Percentiles rank a stretch among this genome's conserved stretches.
phyloP scores from a whole-genome alignment of 768 basidiomycete species.

The Lentinula edodes region DNA sequence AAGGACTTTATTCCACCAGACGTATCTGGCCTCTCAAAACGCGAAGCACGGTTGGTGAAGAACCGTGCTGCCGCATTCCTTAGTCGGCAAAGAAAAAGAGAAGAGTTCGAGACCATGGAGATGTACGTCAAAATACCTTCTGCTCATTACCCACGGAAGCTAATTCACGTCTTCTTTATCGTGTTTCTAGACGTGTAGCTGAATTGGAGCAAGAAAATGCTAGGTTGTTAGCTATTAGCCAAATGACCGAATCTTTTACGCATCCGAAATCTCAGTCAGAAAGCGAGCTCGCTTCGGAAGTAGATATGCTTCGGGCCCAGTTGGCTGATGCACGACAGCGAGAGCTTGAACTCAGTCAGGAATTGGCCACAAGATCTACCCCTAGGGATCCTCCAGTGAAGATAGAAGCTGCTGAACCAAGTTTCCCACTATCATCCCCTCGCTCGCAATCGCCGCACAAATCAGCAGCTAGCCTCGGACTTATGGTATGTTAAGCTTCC shows the following conservation, averaged over 20 bases:
- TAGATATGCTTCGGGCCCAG: constrained; percentile 63
- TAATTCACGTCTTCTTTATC: constrained; percentile 10
- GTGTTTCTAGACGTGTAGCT: constrained; percentile 60
- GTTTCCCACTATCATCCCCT: constrained; percentile 37
- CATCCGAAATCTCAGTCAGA: constrained; percentile 20
- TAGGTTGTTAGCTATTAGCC: constrained; percentile 57
- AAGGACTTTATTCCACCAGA: constrained; percentile 89
- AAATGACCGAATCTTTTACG: constrained; percentile 27
- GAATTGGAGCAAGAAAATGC: constrained; percentile 84
- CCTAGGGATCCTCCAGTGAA: constrained; percentile 38
- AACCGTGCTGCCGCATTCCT: constrained; percentile 91
- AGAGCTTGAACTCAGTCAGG: constrained; percentile 58
- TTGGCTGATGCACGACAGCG: constrained; percentile 61
- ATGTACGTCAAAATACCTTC: constrained; percentile 48
- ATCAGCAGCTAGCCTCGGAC: constrained; percentile 60
- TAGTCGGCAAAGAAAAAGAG: constrained; percentile 84
- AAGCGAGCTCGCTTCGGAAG: constrained; percentile 46
- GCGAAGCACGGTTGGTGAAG: constrained; percentile 87
- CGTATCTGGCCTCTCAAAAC: constrained; percentile 82
- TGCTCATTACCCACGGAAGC: constrained; percentile 6
- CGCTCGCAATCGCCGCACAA: constrained; percentile 44
- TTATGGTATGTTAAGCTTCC: constrained; percentile 52
- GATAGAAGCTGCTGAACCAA: constrained; percentile 52
- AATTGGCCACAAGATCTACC: constrained; percentile 41
- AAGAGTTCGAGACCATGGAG: constrained; percentile 91